Base-by-base conservation (phyloP, 768 basidiomycete genomes). In the Lepiota venenata region DNA sequence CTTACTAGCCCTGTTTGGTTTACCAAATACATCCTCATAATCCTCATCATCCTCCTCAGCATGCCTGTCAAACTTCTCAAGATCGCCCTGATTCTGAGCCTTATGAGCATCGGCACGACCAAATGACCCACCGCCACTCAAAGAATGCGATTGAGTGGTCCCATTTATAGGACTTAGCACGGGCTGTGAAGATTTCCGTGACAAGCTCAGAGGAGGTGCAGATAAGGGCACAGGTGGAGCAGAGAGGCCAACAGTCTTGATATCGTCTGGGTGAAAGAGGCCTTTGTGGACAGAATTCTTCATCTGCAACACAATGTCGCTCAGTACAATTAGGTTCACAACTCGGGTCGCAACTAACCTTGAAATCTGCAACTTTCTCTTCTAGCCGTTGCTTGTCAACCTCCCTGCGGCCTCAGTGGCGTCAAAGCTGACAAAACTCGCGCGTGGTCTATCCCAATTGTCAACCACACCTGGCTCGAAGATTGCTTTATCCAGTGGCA, bases 21-120 rank as follows among this genome's bases (percentile, higher is more conserved):
- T 91, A 56, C 83, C 93, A 68, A 98, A 96, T 9, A 98, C 85
- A 66, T 97, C 96, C 44, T 96, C 93, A 63, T 97, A 98, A 65
- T 98, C 93, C 63, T 98, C 90, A 22, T 97, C 91, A 45, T 80
- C 81, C 8, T 83, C 84, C 69, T 96, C 93, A 5, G 90, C 75
- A 67, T 96, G 96, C 66, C 93, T 93, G 18, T 80, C 81, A 58
- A 96, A 86, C 66, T 93, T 93, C n/a, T 80, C 81, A 57, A 96
- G 85, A 66, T 87, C 90, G 52, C 74, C 74, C 55, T 83, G 78
- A 56, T 76, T 81, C 47, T 76, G 68, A 35, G 79, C 58, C 55
- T 80, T 72, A 56, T 74, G 74, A 2, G 85, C 83, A 58, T 90
- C 88, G 2, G 83, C 75, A 9, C 81, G 76, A 15, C 90, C 88